Evolutionary conservation across 257 asterid species (phyloP).

Genomic region (Anisodus tanguticus): DNA sequence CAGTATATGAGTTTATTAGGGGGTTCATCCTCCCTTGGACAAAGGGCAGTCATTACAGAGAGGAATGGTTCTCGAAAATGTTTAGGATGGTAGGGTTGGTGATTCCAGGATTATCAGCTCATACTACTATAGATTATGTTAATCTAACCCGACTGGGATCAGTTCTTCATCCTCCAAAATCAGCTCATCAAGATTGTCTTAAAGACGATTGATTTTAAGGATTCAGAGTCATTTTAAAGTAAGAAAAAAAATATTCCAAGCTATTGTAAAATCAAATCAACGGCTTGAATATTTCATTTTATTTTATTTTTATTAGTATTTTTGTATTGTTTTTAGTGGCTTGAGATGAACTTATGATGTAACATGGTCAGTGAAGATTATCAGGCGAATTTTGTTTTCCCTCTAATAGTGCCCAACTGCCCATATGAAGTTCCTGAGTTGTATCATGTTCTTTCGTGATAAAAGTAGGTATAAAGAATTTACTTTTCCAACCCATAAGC

Average conservation of each 20-base stretch:
- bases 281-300: background rate
- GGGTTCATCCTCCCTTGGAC: constrained; percentile 53
- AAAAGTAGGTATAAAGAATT: background rate
- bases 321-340: background rate
- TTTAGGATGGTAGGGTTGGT: constrained; percentile 48
- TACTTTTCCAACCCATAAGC: background rate
- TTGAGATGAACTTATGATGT: background rate
- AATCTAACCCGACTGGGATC: constrained; percentile 60
- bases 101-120: constrained; percentile 61
- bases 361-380: background rate
- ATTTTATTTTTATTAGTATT: background rate
- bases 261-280: background rate
- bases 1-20: constrained; percentile 58
- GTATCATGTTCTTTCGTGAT: background rate
- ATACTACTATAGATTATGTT: constrained; percentile 61
- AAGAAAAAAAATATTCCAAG: background rate
- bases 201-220: constrained; percentile 26
- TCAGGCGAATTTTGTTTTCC: background rate
- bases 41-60: constrained; percentile 55
- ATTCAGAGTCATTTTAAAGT: background rate
- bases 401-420: background rate
- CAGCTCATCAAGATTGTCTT: constrained; percentile 21
- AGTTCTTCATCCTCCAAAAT: constrained; percentile 22
- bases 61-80: constrained; percentile 50
- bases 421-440: background rate